Conservation (phyloP, 805 yeast species). For the Ogataea chonburiensis region DNA sequence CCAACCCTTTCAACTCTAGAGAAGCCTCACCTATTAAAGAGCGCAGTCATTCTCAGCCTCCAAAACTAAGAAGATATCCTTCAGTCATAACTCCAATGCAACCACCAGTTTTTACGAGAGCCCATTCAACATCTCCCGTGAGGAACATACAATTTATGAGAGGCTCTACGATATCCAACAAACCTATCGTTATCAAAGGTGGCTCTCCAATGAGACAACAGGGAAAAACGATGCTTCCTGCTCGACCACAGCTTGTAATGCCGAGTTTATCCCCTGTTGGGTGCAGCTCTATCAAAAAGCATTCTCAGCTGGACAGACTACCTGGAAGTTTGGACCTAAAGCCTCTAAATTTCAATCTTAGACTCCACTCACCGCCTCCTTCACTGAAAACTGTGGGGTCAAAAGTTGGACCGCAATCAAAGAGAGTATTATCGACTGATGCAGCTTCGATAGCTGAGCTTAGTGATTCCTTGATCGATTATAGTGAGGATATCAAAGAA, state of each 20-base stretch:
- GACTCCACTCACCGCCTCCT: conserved; percentile 8
- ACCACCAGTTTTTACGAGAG: conserved; percentile 19
- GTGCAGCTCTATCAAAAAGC: conserved; percentile 4
- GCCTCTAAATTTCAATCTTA: conserved; percentile 13
- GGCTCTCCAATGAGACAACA: conserved; percentile 28
- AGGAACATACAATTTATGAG: conserved; percentile 7
- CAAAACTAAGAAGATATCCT: neutral
- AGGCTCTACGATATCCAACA: conserved; percentile 26
- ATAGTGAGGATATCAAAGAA: conserved; percentile 26
- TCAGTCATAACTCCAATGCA: conserved; percentile 14
- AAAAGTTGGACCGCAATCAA: conserved; percentile 1
- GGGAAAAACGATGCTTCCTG: conserved; percentile 5
- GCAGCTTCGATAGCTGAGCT: conserved; percentile 26
- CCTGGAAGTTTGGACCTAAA: conserved; percentile 5
- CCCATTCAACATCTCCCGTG: neutral
- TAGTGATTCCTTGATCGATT: conserved; percentile 31
- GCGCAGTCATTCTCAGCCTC: conserved; percentile 2
- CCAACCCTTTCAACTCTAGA: conserved; percentile 29
- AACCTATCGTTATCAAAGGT: conserved; percentile 30
- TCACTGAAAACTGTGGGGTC: conserved; percentile 1
- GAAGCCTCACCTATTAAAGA: conserved; percentile 23
- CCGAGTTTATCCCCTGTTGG: conserved; percentile 12
- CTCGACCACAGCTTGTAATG: conserved; percentile 9
- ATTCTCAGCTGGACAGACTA: conserved; percentile 1
- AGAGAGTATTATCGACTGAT: neutral